Conservation (phyloP, 441 rosid species). For the Brassica balearica region DNA sequence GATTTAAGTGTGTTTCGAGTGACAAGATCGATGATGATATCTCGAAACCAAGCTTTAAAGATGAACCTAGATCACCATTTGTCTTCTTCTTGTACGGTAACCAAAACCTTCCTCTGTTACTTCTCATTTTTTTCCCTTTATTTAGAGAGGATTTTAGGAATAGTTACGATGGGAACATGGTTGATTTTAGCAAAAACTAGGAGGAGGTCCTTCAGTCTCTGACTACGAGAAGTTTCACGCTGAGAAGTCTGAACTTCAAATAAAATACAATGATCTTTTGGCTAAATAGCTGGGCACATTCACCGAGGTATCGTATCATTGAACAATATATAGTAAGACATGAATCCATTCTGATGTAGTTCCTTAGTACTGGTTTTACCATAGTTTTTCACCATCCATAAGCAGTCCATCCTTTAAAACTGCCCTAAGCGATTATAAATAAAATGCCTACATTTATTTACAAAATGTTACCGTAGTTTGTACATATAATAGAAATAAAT, state of each 20-base stretch:
- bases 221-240: conserved; percentile 87
- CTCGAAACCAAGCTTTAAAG: conserved; percentile 38
- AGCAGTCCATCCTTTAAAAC: neutral
- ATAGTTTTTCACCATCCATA: neutral
- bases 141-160: too few relatives aligned
- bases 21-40: conserved; percentile 28
- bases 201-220: conserved; percentile 76
- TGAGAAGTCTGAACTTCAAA: conserved; percentile 70
- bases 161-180: neutral
- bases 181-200: conserved; percentile 63
- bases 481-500: too few relatives aligned
- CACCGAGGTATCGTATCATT: conserved; percentile 58
- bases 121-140: conserved; percentile 6
- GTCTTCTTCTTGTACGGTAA: conserved; percentile 63
- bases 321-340: neutral
- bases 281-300: conserved; percentile 55
- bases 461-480: too few relatives aligned
- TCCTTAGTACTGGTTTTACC: neutral
- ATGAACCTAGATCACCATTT: conserved; percentile 76
- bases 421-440: too few relatives aligned
- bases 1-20: conserved; percentile 56
- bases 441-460: too few relatives aligned
- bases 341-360: neutral
- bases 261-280: conserved; percentile 67
- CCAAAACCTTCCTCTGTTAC: conserved; percentile 9